Percentiles rank a stretch among this genome's conserved stretches.
Evolutionary conservation across 306 rosid species (phyloP).

Genomic region (Hippophae tibetana): DNA sequence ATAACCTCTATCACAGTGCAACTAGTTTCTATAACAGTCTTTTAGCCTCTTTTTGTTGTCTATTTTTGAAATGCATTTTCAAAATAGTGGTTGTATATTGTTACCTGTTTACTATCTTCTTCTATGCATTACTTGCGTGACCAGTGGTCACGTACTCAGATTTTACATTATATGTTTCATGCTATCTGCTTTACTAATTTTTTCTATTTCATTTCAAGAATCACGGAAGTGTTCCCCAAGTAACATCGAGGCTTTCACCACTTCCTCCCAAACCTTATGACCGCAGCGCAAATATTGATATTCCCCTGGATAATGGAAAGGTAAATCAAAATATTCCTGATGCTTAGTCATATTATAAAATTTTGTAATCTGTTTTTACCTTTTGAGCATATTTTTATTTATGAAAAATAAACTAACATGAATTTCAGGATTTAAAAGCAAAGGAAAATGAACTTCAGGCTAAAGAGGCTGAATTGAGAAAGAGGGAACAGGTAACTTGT

Average conservation of each 20-base stretch:
- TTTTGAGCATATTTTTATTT: slow-evolving; percentile 12
- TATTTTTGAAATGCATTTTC: no score
- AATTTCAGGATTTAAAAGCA: slow-evolving; percentile 47
- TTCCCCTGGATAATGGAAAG: slow-evolving; percentile 54
- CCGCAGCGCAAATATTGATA: slow-evolving; percentile 63
- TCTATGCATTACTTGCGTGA: no score
- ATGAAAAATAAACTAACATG: background rate
- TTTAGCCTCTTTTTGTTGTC: no score
- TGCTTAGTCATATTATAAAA: slow-evolving; percentile 13
- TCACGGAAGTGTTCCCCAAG: slow-evolving; percentile 49
- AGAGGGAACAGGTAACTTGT: slow-evolving; percentile 66
- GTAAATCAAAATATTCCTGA: slow-evolving; percentile 28
- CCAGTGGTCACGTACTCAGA: no score
- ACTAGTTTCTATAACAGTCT: no score
- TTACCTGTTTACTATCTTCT: no score
- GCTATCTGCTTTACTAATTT: background rate
- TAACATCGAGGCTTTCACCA: slow-evolving; percentile 57
- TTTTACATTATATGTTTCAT: no score
- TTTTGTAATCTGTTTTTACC: slow-evolving; percentile 12
- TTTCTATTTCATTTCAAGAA: slow-evolving; percentile 32
- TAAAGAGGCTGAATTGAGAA: slow-evolving; percentile 74
- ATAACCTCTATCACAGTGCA: no score
- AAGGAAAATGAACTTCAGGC: slow-evolving; percentile 89
- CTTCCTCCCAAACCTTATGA: slow-evolving; percentile 77
- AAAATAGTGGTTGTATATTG: no score